Base-by-base conservation (phyloP, 176 grass and related monocot genomes). In the Musa acuminata region DNA sequence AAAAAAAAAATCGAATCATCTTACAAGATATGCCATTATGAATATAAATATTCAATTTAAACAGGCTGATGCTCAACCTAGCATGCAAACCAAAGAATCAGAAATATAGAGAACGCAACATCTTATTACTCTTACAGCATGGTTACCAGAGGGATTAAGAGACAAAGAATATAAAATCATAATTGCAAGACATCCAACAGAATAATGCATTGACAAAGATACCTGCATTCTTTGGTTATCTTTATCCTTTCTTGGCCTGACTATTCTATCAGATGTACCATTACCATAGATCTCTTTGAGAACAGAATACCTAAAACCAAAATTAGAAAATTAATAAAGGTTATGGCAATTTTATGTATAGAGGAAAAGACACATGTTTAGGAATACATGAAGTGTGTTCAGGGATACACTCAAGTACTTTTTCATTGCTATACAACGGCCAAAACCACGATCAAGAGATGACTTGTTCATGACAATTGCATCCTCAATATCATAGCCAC, bases 391-490 rank as follows among this genome's bases (percentile, higher is more conserved):
- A 26, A 65, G 7, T 13, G 4, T 22, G 63, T 26, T 12, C 11
- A 67, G 6, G 13, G 16, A 70, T 20, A n/a, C 7, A 16, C 6
- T 12, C 55, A 57, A 74, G 82, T 92, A 98, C 94, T 93, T 98
- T 88, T 98, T 98, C 90, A 98, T 89, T 83, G 85, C 83, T 75
- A 98, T 88, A 26, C 94, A 98, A 84, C 90, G 90, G 67, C 94
- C 94, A 77, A 98, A 98, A 13, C 90, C 94, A 79, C 94, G 90
- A 83, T 98, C 94, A 78, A 98, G 90, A 59, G 94, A 98, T 67
- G 94, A 90, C 78, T 98, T 98, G 74, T 98, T 98, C 94, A 98
- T 93, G 29, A 98, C 94, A 85, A 98, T 98, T 59, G 94, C 94
- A 89, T 98, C 94, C 85, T 98, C 94, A 81, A 98, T 98, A 81